These are phyloP conservation scores for Mimosa bimucronata DNA, from an alignment of 306 rosid species.

Conservation along the genomic window DNA sequence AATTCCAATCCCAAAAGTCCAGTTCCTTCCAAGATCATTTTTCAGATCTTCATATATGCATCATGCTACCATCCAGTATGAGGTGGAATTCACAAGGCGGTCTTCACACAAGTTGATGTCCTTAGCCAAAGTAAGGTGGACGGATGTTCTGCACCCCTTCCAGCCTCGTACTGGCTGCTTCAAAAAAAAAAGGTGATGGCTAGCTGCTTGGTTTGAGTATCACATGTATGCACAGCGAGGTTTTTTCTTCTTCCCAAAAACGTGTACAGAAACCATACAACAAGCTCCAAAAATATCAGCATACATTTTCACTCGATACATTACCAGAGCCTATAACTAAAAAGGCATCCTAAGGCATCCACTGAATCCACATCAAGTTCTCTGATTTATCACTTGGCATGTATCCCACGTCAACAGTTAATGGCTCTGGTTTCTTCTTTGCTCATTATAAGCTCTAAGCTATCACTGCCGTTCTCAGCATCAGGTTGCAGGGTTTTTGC, in stretches of 20 bases:
- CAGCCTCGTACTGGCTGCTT: too few species aligned
- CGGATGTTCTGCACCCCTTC: too few species aligned
- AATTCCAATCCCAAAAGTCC: neutral
- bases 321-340: neutral
- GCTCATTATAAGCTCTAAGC: constrained; percentile 7
- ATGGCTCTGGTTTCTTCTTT: constrained; percentile 32
- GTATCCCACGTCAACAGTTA: constrained; percentile 26
- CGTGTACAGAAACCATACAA: neutral
- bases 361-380: constrained; percentile 17
- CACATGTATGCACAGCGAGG: neutral
- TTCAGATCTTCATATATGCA: neutral
- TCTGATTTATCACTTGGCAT: constrained; percentile 4
- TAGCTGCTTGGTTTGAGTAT: constrained; percentile 19
- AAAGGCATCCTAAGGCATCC: constrained; percentile 24
- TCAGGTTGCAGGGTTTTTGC: constrained; percentile 39
- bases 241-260: too few species aligned
- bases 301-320: constrained; percentile 22
- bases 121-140: neutral
- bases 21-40: neutral
- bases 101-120: too few species aligned
- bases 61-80: neutral
- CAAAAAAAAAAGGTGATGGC: neutral
- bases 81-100: too few species aligned
- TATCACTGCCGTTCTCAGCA: constrained; percentile 19
- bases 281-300: constrained; percentile 8